Evolutionary conservation across 1,139 yeast genomes (phyloP).

Genomic region (Saccharomyces pastorianus): DNA sequence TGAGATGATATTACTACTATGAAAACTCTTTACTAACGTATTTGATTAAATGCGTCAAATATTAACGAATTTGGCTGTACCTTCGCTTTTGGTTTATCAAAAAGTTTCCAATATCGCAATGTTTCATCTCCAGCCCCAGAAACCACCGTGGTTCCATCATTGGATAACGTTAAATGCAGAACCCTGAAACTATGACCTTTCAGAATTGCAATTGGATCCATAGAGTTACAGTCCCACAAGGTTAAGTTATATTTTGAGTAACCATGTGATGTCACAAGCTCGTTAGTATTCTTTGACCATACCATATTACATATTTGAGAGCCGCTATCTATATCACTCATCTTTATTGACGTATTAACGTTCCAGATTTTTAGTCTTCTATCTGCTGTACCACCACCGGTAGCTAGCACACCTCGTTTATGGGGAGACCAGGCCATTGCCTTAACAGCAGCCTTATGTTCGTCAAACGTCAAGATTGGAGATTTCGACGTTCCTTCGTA

Average conservation of each 20-base stretch:
- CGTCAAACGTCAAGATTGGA: constrained; percentile 69
- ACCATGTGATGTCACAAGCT: constrained; percentile 91
- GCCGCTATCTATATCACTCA: constrained; percentile 82
- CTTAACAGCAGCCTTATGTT: constrained; percentile 91
- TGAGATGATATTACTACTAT: neutral
- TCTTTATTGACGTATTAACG: constrained; percentile 64
- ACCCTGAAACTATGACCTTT: constrained; percentile 95
- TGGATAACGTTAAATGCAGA: constrained; percentile 80
- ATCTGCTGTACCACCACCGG: constrained; percentile 98
- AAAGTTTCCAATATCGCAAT: constrained; percentile 84
- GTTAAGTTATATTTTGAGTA: constrained; percentile 84
- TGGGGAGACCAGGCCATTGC: constrained; percentile 98
- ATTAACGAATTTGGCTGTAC: constrained; percentile 53
- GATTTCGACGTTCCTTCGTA: constrained; percentile 76
- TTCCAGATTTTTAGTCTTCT: constrained; percentile 89
- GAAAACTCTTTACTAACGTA: constrained; percentile 38
- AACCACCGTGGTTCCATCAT: constrained; percentile 95
- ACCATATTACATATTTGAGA: constrained; percentile 91
- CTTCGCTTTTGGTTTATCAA: constrained; percentile 61
- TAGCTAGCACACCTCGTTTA: constrained; percentile 83
- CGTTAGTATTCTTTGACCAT: constrained; percentile 91
- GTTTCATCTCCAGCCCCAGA: constrained; percentile 99
- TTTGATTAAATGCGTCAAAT: constrained; percentile 71
- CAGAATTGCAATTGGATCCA: constrained; percentile 88
- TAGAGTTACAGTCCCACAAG: constrained; percentile 88